Percentiles rank a stretch among this genome's conserved stretches.
phyloP scores from a whole-genome alignment of 495 filamentous ascomycete genomes.

The Echria macrotheca region DNA sequence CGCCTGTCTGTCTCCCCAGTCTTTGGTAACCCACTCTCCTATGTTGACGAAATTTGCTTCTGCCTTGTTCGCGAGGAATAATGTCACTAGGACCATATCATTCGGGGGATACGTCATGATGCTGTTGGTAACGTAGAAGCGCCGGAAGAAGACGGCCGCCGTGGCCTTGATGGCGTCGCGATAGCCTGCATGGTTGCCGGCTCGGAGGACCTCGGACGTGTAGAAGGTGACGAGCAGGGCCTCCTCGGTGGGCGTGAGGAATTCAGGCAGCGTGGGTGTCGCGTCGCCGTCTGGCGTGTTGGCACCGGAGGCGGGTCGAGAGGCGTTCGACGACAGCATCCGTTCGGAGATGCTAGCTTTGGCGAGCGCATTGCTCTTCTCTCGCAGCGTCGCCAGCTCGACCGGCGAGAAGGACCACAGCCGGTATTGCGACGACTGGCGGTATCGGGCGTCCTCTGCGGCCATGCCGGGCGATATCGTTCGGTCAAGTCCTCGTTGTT shows the following conservation, averaged over 20 bases:
- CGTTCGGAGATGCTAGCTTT: conserved; percentile 58
- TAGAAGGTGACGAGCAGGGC: conserved; percentile 73
- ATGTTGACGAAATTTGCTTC: conserved; percentile 77
- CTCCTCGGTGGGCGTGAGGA: conserved; percentile 76
- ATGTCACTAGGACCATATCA: conserved; percentile 73
- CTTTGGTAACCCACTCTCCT: conserved; percentile 50
- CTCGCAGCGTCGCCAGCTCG: conserved; percentile 61
- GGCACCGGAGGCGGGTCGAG: conserved; percentile 26
- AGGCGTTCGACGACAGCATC: conserved; percentile 20
- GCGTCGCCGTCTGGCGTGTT: conserved; percentile 32
- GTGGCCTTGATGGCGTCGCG: conserved; percentile 83
- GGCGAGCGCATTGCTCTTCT: conserved; percentile 69
- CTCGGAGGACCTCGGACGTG: conserved; percentile 64
- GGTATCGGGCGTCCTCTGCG: conserved; percentile 83
- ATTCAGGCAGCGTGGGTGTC: conserved; percentile 53
- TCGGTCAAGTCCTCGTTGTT: no score
- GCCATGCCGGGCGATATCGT: conserved; percentile 35
- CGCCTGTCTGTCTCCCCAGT: no score
- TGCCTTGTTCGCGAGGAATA: conserved; percentile 89
- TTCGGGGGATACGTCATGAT: conserved; percentile 92
- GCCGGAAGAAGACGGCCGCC: conserved; percentile 82
- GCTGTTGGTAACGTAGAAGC: conserved; percentile 92
- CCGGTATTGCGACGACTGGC: conserved; percentile 82
- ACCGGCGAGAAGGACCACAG: conserved; percentile 88
- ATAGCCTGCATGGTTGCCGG: conserved; percentile 70